These are phyloP conservation scores for Calonectria pseudoreteaudii DNA, from an alignment of 2,329 filamentous ascomycete genomes.

Conservation along the genomic window DNA sequence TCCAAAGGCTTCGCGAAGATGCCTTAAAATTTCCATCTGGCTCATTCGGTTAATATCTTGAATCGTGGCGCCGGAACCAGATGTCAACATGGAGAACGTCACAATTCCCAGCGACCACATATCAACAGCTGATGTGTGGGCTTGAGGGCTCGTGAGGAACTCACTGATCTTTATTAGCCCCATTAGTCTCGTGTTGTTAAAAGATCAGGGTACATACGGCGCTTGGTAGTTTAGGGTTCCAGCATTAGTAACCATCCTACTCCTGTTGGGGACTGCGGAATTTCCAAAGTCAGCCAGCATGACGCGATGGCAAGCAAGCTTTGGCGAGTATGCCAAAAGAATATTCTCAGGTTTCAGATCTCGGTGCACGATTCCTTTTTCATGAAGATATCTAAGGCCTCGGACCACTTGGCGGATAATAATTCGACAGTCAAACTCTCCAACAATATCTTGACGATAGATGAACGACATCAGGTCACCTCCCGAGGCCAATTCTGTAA, in stretches of 20 bases:
- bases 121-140: slow-evolving; percentile 56
- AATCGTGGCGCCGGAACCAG: slow-evolving; percentile 31
- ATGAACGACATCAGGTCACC: slow-evolving; percentile 66
- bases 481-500: slow-evolving; percentile 67
- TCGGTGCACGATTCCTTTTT: slow-evolving; percentile 62
- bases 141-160: slow-evolving; percentile 36
- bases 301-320: slow-evolving; percentile 56
- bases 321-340: slow-evolving; percentile 60
- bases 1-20: slow-evolving; percentile 33
- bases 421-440: slow-evolving; percentile 56
- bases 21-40: slow-evolving; percentile 39
- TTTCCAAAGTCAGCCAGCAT: slow-evolving; percentile 66
- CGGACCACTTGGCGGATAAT: slow-evolving; percentile 61
- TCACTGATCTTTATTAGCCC: slow-evolving; percentile 52
- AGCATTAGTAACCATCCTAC: slow-evolving; percentile 56
- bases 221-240: slow-evolving; percentile 62
- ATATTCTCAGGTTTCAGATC: slow-evolving; percentile 68
- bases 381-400: slow-evolving; percentile 61
- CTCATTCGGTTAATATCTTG: slow-evolving; percentile 43
- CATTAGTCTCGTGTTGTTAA: not conserved
- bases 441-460: slow-evolving; percentile 48
- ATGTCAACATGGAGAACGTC: slow-evolving; percentile 50
- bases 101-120: slow-evolving; percentile 66
- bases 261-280: slow-evolving; percentile 55
- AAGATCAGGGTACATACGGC: slow-evolving; percentile 55